Conservation (phyloP, 2,329 filamentous ascomycete genomes). For the Cercospora sp. region DNA sequence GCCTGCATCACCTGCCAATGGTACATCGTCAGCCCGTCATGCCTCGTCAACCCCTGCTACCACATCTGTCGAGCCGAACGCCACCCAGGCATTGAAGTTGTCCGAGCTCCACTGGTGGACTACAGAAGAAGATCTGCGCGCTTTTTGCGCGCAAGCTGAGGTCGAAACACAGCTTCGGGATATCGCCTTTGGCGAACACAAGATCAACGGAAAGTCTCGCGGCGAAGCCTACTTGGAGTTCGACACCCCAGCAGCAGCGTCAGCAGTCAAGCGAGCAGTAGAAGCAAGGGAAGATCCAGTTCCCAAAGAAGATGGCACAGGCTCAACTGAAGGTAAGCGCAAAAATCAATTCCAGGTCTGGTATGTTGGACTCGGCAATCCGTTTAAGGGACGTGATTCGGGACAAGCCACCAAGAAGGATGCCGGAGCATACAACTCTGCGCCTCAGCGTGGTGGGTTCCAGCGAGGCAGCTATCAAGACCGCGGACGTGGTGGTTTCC, state of each 20-base stretch:
- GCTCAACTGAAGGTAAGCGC: conserved; percentile 18
- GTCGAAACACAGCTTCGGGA: conserved; percentile 86
- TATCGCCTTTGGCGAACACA: conserved; percentile 96
- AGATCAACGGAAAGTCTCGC: conserved; percentile 98
- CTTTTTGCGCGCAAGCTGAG: conserved; percentile 68
- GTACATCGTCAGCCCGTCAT: conserved; percentile 52
- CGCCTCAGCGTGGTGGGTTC: conserved; percentile 20
- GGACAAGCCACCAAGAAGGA: conserved; percentile 42
- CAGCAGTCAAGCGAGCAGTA: conserved; percentile 78
- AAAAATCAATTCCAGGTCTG: conserved; percentile 74
- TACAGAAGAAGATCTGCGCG: conserved; percentile 89
- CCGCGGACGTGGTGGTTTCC: conserved; percentile 43
- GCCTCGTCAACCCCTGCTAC: conserved; percentile 75
- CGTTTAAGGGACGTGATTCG: conserved; percentile 51
- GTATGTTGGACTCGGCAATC: conserved; percentile 23
- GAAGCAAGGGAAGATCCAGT: conserved; percentile 48
- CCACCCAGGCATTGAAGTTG: conserved; percentile 73
- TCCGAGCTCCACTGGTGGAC: conserved; percentile 96
- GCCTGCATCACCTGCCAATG: conserved; percentile 56
- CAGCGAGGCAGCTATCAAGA: conserved; percentile 49
- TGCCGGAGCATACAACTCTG: conserved; percentile 36
- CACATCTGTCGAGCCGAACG: conserved; percentile 58
- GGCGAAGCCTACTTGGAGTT: conserved; percentile 89
- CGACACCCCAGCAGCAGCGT: conserved; percentile 76
- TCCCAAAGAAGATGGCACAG: conserved; percentile 18